Evolutionary conservation across 768 basidiomycete species (phyloP).

Genomic region (Serendipita sp.): DNA sequence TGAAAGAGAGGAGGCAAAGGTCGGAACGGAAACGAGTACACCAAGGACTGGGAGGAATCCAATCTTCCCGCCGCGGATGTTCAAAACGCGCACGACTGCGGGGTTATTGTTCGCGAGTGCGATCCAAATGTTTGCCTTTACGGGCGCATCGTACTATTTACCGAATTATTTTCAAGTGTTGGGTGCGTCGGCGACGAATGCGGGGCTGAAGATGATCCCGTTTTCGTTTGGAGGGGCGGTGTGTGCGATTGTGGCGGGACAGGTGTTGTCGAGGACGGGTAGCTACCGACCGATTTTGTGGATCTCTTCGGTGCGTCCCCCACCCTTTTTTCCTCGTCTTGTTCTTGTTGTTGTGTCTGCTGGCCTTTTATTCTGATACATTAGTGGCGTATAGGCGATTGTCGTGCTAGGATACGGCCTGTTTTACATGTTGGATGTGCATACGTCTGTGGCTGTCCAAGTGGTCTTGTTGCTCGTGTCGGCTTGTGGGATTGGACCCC

Average conservation of each 20-base stretch:
- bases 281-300: slow-evolving; percentile 50
- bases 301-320: slow-evolving; percentile 29
- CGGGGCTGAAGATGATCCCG: slow-evolving; percentile 60
- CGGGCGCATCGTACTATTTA: slow-evolving; percentile 47
- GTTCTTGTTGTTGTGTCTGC: background rate
- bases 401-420: background rate
- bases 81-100: slow-evolving; percentile 62
- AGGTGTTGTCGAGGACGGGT: slow-evolving; percentile 40
- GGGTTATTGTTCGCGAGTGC: slow-evolving; percentile 42
- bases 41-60: too few relatives aligned
- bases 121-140: slow-evolving; percentile 47
- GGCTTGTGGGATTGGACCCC: slow-evolving; percentile 45
- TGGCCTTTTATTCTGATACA: background rate
- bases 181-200: slow-evolving; percentile 54
- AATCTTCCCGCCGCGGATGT: slow-evolving; percentile 59
- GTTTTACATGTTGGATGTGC: slow-evolving; percentile 20
- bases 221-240: slow-evolving; percentile 48
- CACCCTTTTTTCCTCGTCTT: background rate
- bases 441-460: slow-evolving; percentile 30
- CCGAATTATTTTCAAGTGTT: slow-evolving; percentile 68
- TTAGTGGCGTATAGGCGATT: background rate
- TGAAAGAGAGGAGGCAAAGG: too few relatives aligned
- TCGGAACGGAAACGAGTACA: too few relatives aligned
- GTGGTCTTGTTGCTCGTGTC: slow-evolving; percentile 50
- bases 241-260: slow-evolving; percentile 40